A percentile compares a stretch with the other conserved stretches of the same genome.
These are phyloP conservation scores for Gracilaria vermiculophylla DNA, from an alignment of 23 red algal genomes.

Conservation along the genomic window DNA sequence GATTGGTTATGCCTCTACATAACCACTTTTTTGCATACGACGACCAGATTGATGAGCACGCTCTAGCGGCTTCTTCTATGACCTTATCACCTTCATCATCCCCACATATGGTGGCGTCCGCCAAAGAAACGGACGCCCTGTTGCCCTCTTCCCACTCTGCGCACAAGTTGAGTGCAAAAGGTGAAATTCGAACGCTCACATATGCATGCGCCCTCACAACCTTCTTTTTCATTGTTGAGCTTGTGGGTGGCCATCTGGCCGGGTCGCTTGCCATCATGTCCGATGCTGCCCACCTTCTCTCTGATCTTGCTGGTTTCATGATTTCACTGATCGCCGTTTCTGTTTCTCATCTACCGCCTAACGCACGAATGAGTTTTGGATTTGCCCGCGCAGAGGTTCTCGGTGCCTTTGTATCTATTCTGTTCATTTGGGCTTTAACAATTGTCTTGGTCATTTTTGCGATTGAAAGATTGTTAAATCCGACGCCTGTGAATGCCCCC, in stretches of 20 bases:
- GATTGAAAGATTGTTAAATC: constrained; percentile 63
- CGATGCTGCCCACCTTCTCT: constrained; percentile 93
- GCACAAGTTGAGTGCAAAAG: not conserved
- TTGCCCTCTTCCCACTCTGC: not conserved
- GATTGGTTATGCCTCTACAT: not conserved
- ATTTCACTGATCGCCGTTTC: constrained; percentile 88
- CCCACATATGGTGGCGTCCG: not conserved
- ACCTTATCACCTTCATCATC: not conserved
- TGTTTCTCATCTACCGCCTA: constrained; percentile 61
- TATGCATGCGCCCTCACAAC: constrained; percentile 76
- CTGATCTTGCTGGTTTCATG: constrained; percentile 91
- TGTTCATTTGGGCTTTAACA: constrained; percentile 92
- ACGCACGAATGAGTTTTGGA: constrained; percentile 71
- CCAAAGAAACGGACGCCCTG: not conserved
- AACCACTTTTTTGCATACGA: constrained; percentile 26
- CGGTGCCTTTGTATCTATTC: constrained; percentile 83
- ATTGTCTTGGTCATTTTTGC: constrained; percentile 64
- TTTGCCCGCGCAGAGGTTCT: constrained; percentile 94
- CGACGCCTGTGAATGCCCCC: constrained; percentile 74
- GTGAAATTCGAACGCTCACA: constrained; percentile 57
- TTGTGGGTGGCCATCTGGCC: constrained; percentile 86
- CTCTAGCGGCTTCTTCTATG: not conserved
- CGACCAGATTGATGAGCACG: not conserved
- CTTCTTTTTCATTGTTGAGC: constrained; percentile 86
- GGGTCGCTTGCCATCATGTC: constrained; percentile 95